Conservation (phyloP, 345 rosid genomes). For the Cardamine occulta region DNA sequence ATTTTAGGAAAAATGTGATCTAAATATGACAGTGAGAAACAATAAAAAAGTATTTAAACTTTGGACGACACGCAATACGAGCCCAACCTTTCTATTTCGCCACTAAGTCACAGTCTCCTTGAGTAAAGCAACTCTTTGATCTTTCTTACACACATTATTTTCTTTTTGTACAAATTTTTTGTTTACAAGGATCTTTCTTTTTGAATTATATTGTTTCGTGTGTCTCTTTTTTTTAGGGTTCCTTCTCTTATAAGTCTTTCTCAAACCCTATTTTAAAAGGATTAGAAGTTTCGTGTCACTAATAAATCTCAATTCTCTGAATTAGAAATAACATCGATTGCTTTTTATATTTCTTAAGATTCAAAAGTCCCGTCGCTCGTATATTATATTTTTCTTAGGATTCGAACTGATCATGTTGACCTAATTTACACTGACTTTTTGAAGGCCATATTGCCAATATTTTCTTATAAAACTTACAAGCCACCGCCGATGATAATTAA, state of each 20-base stretch:
- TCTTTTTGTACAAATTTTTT: background rate
- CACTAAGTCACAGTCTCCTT: conserved; percentile 8
- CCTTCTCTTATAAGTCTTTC: background rate
- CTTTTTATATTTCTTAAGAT: too few species aligned
- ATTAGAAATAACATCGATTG: too few species aligned
- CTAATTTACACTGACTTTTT: too few species aligned
- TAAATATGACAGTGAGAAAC: conserved; percentile 4
- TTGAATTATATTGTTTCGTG: background rate
- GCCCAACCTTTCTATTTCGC: conserved; percentile 16
- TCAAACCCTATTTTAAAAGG: background rate
- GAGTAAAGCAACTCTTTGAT: conserved; percentile 8
- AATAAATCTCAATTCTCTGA: too few species aligned
- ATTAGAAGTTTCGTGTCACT: too few species aligned
- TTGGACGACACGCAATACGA: conserved; percentile 8
- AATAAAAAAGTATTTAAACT: background rate
- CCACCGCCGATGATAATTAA: too few species aligned
- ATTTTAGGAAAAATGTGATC: background rate
- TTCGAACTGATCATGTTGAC: too few species aligned
- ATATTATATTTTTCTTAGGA: too few species aligned
- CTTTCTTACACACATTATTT: background rate
- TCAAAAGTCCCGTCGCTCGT: too few species aligned
- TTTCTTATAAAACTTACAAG: too few species aligned
- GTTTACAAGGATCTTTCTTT: background rate
- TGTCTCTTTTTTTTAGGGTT: background rate
- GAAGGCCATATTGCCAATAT: too few species aligned